Evolutionary conservation across 768 basidiomycete genomes (phyloP).

Genomic region (Inosperma sp.): DNA sequence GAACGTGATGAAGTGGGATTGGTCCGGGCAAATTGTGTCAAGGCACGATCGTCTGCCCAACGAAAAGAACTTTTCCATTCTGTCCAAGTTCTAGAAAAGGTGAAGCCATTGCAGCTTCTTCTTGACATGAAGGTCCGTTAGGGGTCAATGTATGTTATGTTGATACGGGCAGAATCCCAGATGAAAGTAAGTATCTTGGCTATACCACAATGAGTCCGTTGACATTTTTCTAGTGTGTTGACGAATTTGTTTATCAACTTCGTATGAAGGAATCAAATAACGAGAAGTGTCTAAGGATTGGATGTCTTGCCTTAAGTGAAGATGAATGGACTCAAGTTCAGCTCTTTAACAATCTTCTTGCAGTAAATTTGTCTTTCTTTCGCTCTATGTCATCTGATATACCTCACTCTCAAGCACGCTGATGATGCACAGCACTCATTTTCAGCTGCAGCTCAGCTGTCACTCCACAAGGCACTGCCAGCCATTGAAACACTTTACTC

Average conservation of each 20-base stretch:
- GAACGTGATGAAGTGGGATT: constrained; percentile 16
- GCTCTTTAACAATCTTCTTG: constrained; percentile 9
- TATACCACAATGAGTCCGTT: background rate
- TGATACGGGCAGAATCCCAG: background rate
- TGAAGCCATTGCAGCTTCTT: constrained; percentile 4
- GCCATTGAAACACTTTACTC: constrained; percentile 23
- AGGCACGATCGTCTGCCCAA: constrained; percentile 14
- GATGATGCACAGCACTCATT: constrained; percentile 16
- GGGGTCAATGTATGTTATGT: constrained; percentile 10
- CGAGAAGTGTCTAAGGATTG: background rate
- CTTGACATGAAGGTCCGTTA: constrained; percentile 18
- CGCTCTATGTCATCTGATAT: background rate
- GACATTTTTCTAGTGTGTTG: background rate
- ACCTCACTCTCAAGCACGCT: constrained; percentile 2
- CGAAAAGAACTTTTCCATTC: constrained; percentile 7
- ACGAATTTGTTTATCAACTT: background rate
- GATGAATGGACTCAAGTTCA: background rate
- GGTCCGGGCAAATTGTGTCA: constrained; percentile 13
- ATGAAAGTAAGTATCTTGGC: background rate
- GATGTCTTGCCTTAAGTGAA: background rate
- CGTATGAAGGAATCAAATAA: background rate
- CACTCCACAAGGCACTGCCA: constrained; percentile 23
- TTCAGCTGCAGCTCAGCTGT: constrained; percentile 12
- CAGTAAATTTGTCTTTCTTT: background rate
- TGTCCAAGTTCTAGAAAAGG: background rate